phyloP scores from a whole-genome alignment of 768 basidiomycete species.

The Mrakia gelida region DNA sequence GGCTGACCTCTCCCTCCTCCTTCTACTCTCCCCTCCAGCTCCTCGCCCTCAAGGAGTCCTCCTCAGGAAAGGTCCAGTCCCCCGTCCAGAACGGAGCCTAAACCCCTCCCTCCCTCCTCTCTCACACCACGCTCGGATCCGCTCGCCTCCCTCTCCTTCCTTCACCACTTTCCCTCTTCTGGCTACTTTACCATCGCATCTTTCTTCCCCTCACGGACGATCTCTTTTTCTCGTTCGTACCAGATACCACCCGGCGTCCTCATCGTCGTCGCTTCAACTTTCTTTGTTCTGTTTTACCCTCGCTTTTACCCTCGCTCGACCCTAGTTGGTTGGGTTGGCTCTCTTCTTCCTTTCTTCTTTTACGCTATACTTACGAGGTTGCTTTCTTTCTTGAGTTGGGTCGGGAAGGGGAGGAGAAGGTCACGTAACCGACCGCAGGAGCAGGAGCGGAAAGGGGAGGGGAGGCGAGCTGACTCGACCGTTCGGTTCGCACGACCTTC shows the following conservation, averaged over 20 bases:
- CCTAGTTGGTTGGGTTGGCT: too few relatives aligned
- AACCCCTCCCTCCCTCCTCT: background rate
- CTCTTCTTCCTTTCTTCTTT: too few relatives aligned
- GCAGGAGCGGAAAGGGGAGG: too few relatives aligned
- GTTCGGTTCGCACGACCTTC: too few relatives aligned
- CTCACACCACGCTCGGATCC: background rate
- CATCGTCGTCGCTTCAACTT: background rate
- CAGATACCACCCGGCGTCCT: background rate
- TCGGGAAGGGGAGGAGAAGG: too few relatives aligned
- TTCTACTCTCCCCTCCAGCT: slow-evolving; percentile 1
- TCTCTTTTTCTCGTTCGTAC: background rate
- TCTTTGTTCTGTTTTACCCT: background rate
- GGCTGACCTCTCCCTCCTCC: background rate
- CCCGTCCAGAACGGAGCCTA: slow-evolving; percentile 1
- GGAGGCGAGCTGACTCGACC: too few relatives aligned
- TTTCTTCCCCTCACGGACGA: background rate
- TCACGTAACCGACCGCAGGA: too few relatives aligned
- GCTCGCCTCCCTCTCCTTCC: background rate
- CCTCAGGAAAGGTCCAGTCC: background rate
- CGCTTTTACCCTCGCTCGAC: background rate
- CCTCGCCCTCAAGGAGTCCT: slow-evolving; percentile 28
- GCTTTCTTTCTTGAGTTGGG: too few relatives aligned
- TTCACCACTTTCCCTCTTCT: background rate
- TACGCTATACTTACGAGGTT: too few relatives aligned
- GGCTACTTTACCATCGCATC: background rate